A percentile compares a stretch with the other conserved stretches of the same genome.
phyloP scores from a whole-genome alignment of 1,139 yeast species.

The Citeromyces hawaiiensis region DNA sequence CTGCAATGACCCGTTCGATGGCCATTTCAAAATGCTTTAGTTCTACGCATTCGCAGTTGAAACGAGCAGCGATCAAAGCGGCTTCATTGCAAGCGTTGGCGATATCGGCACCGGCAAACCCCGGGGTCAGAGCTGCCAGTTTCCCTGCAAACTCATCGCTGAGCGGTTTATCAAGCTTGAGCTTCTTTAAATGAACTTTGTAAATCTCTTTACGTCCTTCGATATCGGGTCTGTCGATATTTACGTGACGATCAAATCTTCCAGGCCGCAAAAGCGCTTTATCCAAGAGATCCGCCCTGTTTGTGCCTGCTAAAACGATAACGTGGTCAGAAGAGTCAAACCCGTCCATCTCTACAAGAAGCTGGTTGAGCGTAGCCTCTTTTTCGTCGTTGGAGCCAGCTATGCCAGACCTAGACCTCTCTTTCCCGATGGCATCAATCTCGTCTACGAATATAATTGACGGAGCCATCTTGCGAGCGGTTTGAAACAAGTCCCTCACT shows the following conservation, averaged over 20 bases:
- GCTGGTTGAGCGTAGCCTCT: conserved; percentile 68
- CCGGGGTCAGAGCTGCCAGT: conserved; percentile 70
- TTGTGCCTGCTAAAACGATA: conserved; percentile 75
- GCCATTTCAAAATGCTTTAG: conserved; percentile 64
- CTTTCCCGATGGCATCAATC: conserved; percentile 78
- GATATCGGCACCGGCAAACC: conserved; percentile 79
- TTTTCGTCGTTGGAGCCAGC: conserved; percentile 72
- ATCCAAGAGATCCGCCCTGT: conserved; percentile 68
- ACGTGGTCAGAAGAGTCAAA: conserved; percentile 64
- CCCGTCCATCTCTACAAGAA: conserved; percentile 79
- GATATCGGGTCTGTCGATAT: conserved; percentile 63
- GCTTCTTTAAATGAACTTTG: conserved; percentile 51
- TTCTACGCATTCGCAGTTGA: conserved; percentile 40
- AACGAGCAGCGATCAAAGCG: conserved; percentile 69
- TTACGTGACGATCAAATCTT: conserved; percentile 68
- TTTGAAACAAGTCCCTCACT: conserved; percentile 68
- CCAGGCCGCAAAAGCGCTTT: conserved; percentile 75
- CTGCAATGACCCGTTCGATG: conserved; percentile 73
- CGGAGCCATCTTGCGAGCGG: conserved; percentile 74
- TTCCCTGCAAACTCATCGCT: conserved; percentile 54
- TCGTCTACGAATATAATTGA: conserved; percentile 73
- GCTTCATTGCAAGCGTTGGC: conserved; percentile 80
- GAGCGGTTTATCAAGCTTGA: conserved; percentile 36
- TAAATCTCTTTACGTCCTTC: conserved; percentile 71
- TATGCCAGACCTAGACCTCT: conserved; percentile 33